Evolutionary conservation across 306 rosid species (phyloP).

Genomic region (Lablab purpureus): DNA sequence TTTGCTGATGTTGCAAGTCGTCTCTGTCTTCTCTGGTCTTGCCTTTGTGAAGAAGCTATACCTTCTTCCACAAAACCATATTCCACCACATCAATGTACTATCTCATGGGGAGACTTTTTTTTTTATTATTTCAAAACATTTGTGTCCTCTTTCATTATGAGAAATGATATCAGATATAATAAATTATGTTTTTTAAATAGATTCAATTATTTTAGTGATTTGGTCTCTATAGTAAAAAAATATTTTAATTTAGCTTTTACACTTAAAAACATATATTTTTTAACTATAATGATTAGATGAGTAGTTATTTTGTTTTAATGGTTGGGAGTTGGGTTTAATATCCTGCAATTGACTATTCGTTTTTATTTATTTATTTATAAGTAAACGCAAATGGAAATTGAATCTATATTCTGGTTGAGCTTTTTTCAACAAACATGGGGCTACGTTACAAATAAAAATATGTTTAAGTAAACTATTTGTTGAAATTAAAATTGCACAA

Average conservation of each 20-base stretch:
- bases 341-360: neutral
- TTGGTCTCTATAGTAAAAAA: too few relatives aligned
- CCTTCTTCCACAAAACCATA: conserved; percentile 31
- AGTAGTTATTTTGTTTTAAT: too few relatives aligned
- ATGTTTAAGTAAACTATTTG: neutral
- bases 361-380: neutral
- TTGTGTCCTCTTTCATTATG: too few relatives aligned
- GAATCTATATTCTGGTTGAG: neutral
- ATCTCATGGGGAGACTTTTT: neutral
- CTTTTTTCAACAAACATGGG: neutral
- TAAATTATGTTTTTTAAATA: too few relatives aligned
- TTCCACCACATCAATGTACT: neutral
- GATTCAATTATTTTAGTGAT: too few relatives aligned
- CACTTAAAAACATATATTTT: too few relatives aligned
- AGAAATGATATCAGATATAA: too few relatives aligned
- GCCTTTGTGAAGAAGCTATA: conserved; percentile 43
- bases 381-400: neutral
- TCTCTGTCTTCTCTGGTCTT: neutral
- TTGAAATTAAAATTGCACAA: neutral
- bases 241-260: too few relatives aligned
- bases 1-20: conserved; percentile 37
- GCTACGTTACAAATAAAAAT: too few relatives aligned
- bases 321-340: too few relatives aligned
- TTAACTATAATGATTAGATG: too few relatives aligned
- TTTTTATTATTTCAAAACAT: too few relatives aligned